Conservation (phyloP, 257 asterid species). For the Nicotiana otophora region DNA sequence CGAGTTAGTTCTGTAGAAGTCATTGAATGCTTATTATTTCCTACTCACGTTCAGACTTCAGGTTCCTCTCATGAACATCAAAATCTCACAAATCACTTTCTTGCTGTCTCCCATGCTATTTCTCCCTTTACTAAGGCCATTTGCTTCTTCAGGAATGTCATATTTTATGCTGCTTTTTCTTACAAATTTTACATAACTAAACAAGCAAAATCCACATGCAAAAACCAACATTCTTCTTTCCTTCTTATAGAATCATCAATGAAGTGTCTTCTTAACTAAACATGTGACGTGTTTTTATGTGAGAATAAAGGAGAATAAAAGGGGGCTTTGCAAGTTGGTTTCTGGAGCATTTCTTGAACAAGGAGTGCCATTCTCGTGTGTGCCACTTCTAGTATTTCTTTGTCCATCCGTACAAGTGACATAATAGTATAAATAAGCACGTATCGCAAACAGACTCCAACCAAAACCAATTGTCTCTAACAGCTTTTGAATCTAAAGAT, state of each 20-base stretch:
- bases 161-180: background rate
- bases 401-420: background rate
- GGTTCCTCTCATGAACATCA: slow-evolving; percentile 1
- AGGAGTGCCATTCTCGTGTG: slow-evolving; percentile 10
- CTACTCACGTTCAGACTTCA: background rate
- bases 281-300: background rate
- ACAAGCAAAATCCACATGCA: slow-evolving; percentile 8
- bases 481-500: background rate
- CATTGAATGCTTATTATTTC: background rate
- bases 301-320: slow-evolving; percentile 5
- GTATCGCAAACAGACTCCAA: background rate
- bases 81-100: background rate
- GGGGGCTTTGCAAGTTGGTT: background rate
- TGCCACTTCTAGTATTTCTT: background rate
- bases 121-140: background rate
- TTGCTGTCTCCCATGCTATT: slow-evolving; percentile 1
- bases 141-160: background rate
- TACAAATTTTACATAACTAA: background rate
- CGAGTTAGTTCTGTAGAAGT: background rate
- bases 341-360: background rate
- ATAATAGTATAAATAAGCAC: background rate
- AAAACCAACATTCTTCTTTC: slow-evolving; percentile 4
- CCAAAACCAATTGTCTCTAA: slow-evolving; percentile 1
- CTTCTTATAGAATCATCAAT: background rate
- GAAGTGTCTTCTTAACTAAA: slow-evolving; percentile 4